These are phyloP conservation scores for Spizellomyces sp. DNA, from an alignment of 192 early-diverging fungal species.

Conservation along the genomic window DNA sequence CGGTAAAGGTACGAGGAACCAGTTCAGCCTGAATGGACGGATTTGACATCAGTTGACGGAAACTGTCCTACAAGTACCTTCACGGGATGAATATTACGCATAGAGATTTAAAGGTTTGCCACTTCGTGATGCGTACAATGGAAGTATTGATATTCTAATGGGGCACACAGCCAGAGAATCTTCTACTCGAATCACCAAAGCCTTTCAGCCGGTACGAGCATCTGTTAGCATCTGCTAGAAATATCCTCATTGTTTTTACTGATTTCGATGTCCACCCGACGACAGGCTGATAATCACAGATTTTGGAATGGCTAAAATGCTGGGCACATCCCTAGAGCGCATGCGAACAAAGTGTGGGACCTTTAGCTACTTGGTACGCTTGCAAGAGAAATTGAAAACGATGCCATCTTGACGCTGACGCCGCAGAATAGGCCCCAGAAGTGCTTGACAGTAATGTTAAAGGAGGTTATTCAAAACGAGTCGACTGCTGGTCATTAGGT, in stretches of 20 bases:
- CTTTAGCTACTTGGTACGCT: conserved; percentile 23
- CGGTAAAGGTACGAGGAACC: conserved; percentile 8
- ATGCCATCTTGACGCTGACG: neutral
- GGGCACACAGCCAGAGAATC: conserved; percentile 30
- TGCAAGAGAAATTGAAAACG: neutral
- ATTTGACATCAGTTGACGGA: no score
- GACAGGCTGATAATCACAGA: conserved; percentile 24
- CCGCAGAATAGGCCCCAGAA: conserved; percentile 24
- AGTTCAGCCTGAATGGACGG: no score
- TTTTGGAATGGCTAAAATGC: conserved; percentile 34
- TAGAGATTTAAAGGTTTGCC: conserved; percentile 73
- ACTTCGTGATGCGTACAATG: neutral
- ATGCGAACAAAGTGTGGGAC: conserved; percentile 35
- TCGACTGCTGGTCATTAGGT: conserved; percentile 38
- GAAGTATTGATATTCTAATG: no score
- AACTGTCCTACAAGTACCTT: conserved; percentile 74
- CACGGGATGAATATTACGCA: conserved; percentile 81
- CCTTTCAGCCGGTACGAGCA: conserved; percentile 22
- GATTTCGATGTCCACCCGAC: neutral
- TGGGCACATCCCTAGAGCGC: conserved; percentile 12
- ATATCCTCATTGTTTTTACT: neutral
- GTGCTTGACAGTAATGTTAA: conserved; percentile 3
- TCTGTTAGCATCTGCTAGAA: neutral
- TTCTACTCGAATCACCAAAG: conserved; percentile 18
- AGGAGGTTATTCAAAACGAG: conserved; percentile 8